Base-by-base conservation (phyloP, 352 stramenopile genomes). In the Pythium biforme region DNA sequence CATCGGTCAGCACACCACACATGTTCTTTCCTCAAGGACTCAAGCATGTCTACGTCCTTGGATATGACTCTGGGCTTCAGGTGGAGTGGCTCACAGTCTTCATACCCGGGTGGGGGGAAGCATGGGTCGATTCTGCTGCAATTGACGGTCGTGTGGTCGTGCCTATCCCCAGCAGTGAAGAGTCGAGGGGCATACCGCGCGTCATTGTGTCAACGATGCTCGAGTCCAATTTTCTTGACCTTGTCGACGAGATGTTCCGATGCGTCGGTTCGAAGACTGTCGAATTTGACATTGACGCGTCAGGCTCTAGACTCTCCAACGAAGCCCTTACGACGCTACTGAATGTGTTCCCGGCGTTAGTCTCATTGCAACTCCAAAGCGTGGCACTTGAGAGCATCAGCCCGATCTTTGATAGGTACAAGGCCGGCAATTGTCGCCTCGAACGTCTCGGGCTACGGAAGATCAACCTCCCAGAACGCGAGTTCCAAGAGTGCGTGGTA, bases 21-120 rank as follows among this genome's bases (percentile, higher is more conserved):
- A 22, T 54, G 0, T 11, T 7, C 23, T 54, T 54, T 37, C 12
- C 10, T 14, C 1, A 40, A 37, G 48, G 48, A 9, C n/a, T 54
- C 11, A 20, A 41, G 0, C 26, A 40, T 15, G 6, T 54, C 9
- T 19, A 37, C 15, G 27, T 54, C 4, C 26, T 54, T n/a, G 23
- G 25, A 3, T 37, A 37, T 15, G 48, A 54, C 26, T 54, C 48
- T 17, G 27, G n/a, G 3, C 2, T n/a, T 11, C 14, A 15, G 20
- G 19, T 23, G 34, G 22, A 52, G 26, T 54, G 48, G 48, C 17
- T 54, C 12, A 40, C 29, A 26, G 14, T 54, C 12, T 37, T 54
- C 8, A 26, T 54, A 14, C 48, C 48, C 14, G 48, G 48, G 29
- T 54, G 48, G 48, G 48, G 48, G n/a, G 48, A 54, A 41, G 48